Evolutionary conservation across 2,329 filamentous ascomycete species (phyloP).

Genomic region (Neonectria hederae): DNA sequence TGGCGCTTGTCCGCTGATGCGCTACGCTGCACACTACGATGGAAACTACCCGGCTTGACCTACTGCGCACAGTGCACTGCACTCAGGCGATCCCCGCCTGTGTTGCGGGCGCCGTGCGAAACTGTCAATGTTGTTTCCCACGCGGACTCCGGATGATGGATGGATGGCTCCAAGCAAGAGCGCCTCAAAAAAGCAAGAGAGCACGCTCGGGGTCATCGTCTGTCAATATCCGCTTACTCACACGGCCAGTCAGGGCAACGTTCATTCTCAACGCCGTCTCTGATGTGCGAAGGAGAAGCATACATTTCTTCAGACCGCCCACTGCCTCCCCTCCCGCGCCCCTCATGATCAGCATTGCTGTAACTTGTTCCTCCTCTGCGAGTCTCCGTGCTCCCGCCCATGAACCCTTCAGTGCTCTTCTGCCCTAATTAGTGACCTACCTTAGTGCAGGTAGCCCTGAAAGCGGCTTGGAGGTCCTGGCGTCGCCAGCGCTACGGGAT

Average conservation of each 20-base stretch:
- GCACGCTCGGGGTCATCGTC: no score
- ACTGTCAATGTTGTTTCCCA: background rate
- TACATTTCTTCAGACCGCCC: conserved; percentile 33
- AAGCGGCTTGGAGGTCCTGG: conserved; percentile 31
- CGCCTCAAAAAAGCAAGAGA: background rate
- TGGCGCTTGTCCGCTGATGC: background rate
- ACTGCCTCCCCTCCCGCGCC: background rate
- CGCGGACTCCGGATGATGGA: background rate
- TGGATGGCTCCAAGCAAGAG: background rate
- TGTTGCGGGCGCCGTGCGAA: background rate
- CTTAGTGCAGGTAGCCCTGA: conserved; percentile 34
- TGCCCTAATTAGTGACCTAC: conserved; percentile 35
- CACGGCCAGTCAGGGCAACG: background rate
- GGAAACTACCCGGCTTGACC: conserved; percentile 18
- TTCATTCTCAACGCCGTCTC: background rate
- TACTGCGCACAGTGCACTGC: conserved; percentile 11
- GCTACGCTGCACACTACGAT: conserved; percentile 11
- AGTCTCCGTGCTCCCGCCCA: conserved; percentile 31
- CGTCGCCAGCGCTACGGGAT: conserved; percentile 32
- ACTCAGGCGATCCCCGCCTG: background rate
- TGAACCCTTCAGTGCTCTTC: conserved; percentile 37
- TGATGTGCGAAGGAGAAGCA: conserved; percentile 31
- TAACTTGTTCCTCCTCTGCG: conserved; percentile 15
- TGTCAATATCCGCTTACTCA: background rate
- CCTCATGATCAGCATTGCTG: conserved; percentile 31